phyloP scores from a whole-genome alignment of 768 basidiomycete species.

The Boletus reticulatus region DNA sequence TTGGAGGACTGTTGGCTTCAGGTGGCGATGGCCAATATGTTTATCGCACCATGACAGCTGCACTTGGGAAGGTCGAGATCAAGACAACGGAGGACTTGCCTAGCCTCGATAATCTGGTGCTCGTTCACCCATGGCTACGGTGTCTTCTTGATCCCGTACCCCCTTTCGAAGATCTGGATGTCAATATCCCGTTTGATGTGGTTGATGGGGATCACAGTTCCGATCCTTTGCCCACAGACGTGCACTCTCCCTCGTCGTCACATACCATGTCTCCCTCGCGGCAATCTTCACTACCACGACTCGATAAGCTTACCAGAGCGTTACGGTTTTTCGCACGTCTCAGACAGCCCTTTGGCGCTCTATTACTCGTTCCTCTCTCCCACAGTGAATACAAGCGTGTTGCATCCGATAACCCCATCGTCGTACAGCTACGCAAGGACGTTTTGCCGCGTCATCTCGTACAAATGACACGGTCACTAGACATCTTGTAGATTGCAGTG shows the following conservation, averaged over 20 bases:
- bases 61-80: background rate
- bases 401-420: background rate
- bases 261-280: no score
- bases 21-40: background rate
- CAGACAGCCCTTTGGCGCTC: constrained; percentile 7
- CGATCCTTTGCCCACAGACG: background rate
- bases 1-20: background rate
- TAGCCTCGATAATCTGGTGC: background rate
- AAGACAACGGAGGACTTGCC: background rate
- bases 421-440: background rate
- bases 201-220: background rate
- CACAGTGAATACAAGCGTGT: background rate
- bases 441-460: background rate
- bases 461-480: background rate
- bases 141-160: background rate
- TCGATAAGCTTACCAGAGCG: background rate
- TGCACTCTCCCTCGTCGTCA: no score
- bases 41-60: background rate
- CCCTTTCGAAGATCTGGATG: background rate
- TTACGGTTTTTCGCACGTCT: background rate
- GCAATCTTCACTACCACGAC: background rate
- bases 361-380: background rate
- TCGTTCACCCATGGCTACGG: background rate
- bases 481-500: background rate
- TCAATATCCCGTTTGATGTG: background rate